Conservation (phyloP, 176 grass and related monocot genomes). For the bread wheat (Triticum aestivum) region IWGSC_CS_RefSeq_v2.1 NC_057800.1:23266649-23267148, state of each 20-base stretch:
- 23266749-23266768: neutral
- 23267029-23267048: slow-evolving; percentile 94
- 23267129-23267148: slow-evolving; percentile 79
- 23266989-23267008: slow-evolving; percentile 75
- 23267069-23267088: slow-evolving; percentile 76
- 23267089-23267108: slow-evolving; percentile 92
- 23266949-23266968: slow-evolving; percentile 80
- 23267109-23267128: slow-evolving; percentile 73
- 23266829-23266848: slow-evolving; percentile 82
- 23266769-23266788: neutral
- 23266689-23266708: no score
- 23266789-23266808: neutral
- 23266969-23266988: slow-evolving; percentile 96
- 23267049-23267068: slow-evolving; percentile 91
- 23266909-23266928: slow-evolving; percentile 89
- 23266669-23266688: no score
- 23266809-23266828: slow-evolving; percentile 80
- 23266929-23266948: slow-evolving; percentile 79
- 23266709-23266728: neutral
- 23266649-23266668: no score
- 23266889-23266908: slow-evolving; percentile 82
- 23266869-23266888: slow-evolving; percentile 70
- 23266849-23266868: slow-evolving; percentile 88
- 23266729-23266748: neutral
- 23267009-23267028: slow-evolving; percentile 42